Evolutionary conservation across 1,284 basidiomycete species (phyloP), one percentile per base, ranked within the genome.

Genomic region (Fomitiporia mediterranea): DNA sequence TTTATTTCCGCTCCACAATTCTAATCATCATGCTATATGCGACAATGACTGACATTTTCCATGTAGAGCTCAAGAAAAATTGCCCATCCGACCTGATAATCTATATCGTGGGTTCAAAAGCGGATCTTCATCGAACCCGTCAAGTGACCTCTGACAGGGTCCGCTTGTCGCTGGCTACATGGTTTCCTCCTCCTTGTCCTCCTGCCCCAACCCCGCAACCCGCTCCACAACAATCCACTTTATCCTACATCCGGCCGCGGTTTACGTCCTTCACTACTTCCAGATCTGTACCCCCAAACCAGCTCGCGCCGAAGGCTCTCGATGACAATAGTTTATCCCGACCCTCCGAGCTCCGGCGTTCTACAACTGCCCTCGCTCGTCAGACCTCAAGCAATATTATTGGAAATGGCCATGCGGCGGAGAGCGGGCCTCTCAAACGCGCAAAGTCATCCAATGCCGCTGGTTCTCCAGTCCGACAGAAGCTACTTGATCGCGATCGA

Each of bases 61-160:
- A 39, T 47, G 35, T 66, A 92, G 92, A 96, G 74, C 77, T 94
- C 57, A 91, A 89, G 77, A 89, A 89, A 74, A 91, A 94, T 70
- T 94, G 90, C 67, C 77, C 79, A 54, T 81, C 79, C 64, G 88
- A 91, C 66, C 78, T 95, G 55, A 86, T 95, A 67, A 93, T 95
- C 64, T 93, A 93, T 71, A 91, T 96, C 62, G 92, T 95, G 61
- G 92, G 92, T 58, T 83, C 92, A 59, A 96, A 96, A 71, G 84
- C 86, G 62, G 93, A 95, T 75, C 77, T 95, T 53, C 72, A 80
- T 55, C 72, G 74, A 19, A 74, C 81, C 55, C 81, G 87, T 51
- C 83, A 88, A 66, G 86, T 94, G 58, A 86, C 89, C 7, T 74
- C 86, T 47, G 89, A 91, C 69, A 79, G 87, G 58, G 92, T 91